Evolutionary conservation across 257 asterid genomes (phyloP), one percentile per base, ranked within the genome.

Genomic region (Prunella vulgaris): DNA sequence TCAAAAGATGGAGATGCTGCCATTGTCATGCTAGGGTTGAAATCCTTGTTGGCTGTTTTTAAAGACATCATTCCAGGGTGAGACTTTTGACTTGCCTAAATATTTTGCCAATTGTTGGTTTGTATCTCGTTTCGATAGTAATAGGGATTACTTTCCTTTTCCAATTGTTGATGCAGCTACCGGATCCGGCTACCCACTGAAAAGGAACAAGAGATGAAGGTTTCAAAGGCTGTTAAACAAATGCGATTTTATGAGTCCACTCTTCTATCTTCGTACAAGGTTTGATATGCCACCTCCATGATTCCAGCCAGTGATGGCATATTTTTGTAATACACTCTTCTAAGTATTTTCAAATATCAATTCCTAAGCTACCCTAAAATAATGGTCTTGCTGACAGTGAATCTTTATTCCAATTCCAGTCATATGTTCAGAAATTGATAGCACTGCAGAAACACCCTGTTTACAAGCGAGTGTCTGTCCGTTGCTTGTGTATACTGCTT

Each of bases 31-130:
- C 97, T 94, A 54, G 90, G 85, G 20, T 83, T 94, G 49, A 85
- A 87, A 75, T 94, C 99, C 51, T 81, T 94, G 83, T 78, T 94
- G 81, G 99, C 99, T 65, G 97, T 94, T 63, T 94, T 94, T 76
- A 91, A 82, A 82, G 97, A 91, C 81, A 91, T 94, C 51, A 85
- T 89, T 80, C 99, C 99, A 40, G 97, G 99, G 99, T 89, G 82
- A 72, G 86, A 22, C 71, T 70, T 62, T 61, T 64, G 66, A 14
- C 42, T 6, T 46, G 53, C 53, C 15, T 27, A 63, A 58, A 25
- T 71, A 56, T 24, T 75, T 51, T 37, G 51, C 35, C n/a, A 15
- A 48, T 51, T 30, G 24, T 9, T 66, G 63, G 42, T 13, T 60
- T 44, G 57, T 17, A 20, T 69, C 27, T 20, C 17, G 61, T 51